Percentiles rank a stretch among this genome's conserved stretches.
Evolutionary conservation across 2,329 filamentous ascomycete species (phyloP).

Genomic region (Fusarium sp.): DNA sequence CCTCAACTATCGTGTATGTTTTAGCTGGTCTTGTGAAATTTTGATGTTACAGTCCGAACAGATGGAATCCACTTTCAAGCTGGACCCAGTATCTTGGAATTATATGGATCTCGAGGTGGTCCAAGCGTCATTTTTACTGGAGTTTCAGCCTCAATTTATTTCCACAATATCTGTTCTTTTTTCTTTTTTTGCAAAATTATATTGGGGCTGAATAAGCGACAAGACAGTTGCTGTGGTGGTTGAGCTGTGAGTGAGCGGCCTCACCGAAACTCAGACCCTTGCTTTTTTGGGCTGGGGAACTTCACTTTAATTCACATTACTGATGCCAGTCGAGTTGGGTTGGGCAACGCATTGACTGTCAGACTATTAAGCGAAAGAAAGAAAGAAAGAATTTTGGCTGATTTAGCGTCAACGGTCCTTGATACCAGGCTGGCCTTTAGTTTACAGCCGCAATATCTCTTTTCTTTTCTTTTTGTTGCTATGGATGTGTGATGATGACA

Average conservation of each 20-base stretch:
- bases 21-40: not conserved
- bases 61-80: conserved; percentile 16
- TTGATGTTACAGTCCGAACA: conserved; percentile 1
- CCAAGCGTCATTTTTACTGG: conserved; percentile 3
- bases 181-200: not conserved
- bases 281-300: not conserved
- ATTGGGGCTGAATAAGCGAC: not conserved
- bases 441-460: not conserved
- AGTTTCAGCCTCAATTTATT: conserved; percentile 33
- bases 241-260: conserved; percentile 9
- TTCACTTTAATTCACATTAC: conserved; percentile 1
- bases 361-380: conserved; percentile 16
- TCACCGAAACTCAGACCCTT: conserved; percentile 23
- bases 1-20: conserved; percentile 19
- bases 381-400: not conserved
- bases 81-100: conserved; percentile 1
- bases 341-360: not conserved
- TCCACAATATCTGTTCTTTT: not conserved
- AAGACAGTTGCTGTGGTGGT: not conserved
- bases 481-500: conserved; percentile 11
- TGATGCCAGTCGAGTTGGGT: not conserved
- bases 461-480: not conserved
- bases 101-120: conserved; percentile 1
- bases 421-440: conserved; percentile 14
- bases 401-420: conserved; percentile 26